phyloP scores from a whole-genome alignment of 2,329 filamentous ascomycete species.

The Trichoderma atroviride region DNA sequence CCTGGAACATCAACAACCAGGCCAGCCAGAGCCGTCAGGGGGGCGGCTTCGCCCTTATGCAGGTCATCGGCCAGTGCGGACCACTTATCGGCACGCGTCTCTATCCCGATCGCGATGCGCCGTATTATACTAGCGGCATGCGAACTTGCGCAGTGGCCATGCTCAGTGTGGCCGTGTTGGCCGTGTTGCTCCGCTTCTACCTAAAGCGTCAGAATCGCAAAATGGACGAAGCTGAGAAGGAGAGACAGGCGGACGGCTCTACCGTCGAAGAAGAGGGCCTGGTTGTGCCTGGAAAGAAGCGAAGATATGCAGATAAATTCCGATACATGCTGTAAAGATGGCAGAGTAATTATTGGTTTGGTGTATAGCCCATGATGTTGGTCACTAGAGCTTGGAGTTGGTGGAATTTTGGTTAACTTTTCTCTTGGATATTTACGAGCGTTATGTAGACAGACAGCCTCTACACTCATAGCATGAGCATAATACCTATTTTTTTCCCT shows the following conservation, averaged over 20 bases:
- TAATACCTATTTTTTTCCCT: constrained; percentile 8
- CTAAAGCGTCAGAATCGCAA: constrained; percentile 55
- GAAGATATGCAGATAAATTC: constrained; percentile 39
- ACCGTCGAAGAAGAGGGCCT: constrained; percentile 46
- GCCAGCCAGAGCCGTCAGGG: constrained; percentile 68
- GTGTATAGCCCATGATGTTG: background rate
- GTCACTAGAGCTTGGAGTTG: constrained; percentile 18
- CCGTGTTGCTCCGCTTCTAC: constrained; percentile 55
- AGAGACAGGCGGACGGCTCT: constrained; percentile 30
- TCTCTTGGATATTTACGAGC: constrained; percentile 11
- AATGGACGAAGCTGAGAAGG: constrained; percentile 43
- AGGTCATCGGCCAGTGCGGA: constrained; percentile 79
- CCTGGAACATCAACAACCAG: constrained; percentile 90
- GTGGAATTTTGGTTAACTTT: background rate
- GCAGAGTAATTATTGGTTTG: background rate
- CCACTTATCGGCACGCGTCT: constrained; percentile 70
- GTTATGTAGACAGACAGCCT: background rate
- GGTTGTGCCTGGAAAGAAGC: constrained; percentile 39
- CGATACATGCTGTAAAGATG: constrained; percentile 50
- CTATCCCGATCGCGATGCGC: constrained; percentile 62
- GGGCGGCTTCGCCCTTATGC: constrained; percentile 76
- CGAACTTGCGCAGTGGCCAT: constrained; percentile 64
- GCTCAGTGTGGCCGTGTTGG: constrained; percentile 60
- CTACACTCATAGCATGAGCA: constrained; percentile 11
- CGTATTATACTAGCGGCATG: constrained; percentile 67